Percentiles rank a stretch among this genome's conserved stretches.
phyloP scores from a whole-genome alignment of 352 stramenopile species.

The Globisporangium camurandrum region DNA sequence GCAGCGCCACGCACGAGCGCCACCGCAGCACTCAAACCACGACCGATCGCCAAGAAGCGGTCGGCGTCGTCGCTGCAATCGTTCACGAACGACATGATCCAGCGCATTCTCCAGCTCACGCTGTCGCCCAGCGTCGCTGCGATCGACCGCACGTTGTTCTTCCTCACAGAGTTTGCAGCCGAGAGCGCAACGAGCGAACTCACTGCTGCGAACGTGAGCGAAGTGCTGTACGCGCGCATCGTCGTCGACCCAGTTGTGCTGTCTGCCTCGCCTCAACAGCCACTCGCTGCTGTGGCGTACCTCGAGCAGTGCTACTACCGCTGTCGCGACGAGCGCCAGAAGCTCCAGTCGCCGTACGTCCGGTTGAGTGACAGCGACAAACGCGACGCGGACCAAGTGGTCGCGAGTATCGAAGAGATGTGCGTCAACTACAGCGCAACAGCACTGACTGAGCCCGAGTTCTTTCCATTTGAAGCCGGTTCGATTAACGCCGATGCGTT shows the following conservation, averaged over 20 bases:
- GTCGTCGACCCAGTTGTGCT: slow-evolving; percentile 48
- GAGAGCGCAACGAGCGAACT: slow-evolving; percentile 17
- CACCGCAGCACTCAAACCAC: neutral
- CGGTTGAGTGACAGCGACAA: slow-evolving; percentile 41
- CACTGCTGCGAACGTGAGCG: slow-evolving; percentile 35
- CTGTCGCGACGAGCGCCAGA: slow-evolving; percentile 60
- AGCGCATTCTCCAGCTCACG: slow-evolving; percentile 62
- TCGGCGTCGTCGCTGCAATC: slow-evolving; percentile 18
- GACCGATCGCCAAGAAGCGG: slow-evolving; percentile 21
- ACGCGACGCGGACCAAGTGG: slow-evolving; percentile 35
- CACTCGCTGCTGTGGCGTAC: slow-evolving; percentile 55
- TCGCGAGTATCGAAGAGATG: slow-evolving; percentile 58
- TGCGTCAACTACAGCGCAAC: slow-evolving; percentile 85
- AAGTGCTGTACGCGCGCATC: slow-evolving; percentile 69
- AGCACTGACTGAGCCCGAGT: slow-evolving; percentile 73
- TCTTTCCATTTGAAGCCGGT: slow-evolving; percentile 68
- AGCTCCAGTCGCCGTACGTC: slow-evolving; percentile 57
- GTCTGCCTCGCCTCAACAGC: no score
- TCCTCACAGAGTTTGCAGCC: slow-evolving; percentile 27
- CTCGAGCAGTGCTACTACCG: slow-evolving; percentile 72
- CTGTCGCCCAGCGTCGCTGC: slow-evolving; percentile 24
- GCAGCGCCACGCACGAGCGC: neutral
- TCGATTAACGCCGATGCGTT: slow-evolving; percentile 63
- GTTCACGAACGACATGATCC: slow-evolving; percentile 73
- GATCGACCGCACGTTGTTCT: slow-evolving; percentile 27